Percentiles rank a stretch among this genome's conserved stretches.
phyloP scores from a whole-genome alignment of 805 yeast species.

The Wickerhamiella musiphila region DNA sequence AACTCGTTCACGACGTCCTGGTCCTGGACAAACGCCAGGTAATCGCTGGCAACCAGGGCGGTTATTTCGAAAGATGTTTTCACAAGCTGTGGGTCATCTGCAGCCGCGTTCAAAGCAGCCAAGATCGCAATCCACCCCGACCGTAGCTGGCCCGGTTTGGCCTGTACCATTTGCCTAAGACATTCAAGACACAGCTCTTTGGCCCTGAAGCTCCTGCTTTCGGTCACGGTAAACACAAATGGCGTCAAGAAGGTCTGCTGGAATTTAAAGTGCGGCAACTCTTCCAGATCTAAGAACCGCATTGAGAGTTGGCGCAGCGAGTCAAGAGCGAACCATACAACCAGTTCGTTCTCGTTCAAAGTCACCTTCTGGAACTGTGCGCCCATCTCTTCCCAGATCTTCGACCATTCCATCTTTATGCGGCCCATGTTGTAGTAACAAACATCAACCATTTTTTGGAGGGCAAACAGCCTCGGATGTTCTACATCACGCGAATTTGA shows the following conservation, averaged over 20 bases:
- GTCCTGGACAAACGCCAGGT: constrained; percentile 41
- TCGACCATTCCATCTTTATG: constrained; percentile 92
- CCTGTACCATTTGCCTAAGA: constrained; percentile 64
- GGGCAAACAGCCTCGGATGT: constrained; percentile 78
- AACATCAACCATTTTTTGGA: constrained; percentile 92
- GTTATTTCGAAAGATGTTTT: constrained; percentile 46
- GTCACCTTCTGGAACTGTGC: constrained; percentile 75
- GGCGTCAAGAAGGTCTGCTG: constrained; percentile 89
- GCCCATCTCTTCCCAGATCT: constrained; percentile 87
- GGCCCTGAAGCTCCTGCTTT: constrained; percentile 51
- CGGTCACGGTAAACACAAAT: constrained; percentile 57
- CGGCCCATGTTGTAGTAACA: constrained; percentile 96
- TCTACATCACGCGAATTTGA: constrained; percentile 67
- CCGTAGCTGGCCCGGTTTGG: constrained; percentile 54
- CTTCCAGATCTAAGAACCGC: constrained; percentile 86
- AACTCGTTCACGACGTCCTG: constrained; percentile 55
- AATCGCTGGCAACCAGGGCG: constrained; percentile 40
- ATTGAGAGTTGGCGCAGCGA: constrained; percentile 83
- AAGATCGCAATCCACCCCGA: constrained; percentile 94
- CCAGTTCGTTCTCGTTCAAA: constrained; percentile 54
- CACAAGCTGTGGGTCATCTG: constrained; percentile 31
- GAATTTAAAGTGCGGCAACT: constrained; percentile 85
- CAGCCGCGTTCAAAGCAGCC: constrained; percentile 59
- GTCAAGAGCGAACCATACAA: constrained; percentile 82
- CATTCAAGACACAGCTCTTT: constrained; percentile 85